Evolutionary conservation across 2,329 filamentous ascomycete genomes (phyloP), one percentile per base, ranked within the genome.

Genomic region (Eutypa lata): DNA sequence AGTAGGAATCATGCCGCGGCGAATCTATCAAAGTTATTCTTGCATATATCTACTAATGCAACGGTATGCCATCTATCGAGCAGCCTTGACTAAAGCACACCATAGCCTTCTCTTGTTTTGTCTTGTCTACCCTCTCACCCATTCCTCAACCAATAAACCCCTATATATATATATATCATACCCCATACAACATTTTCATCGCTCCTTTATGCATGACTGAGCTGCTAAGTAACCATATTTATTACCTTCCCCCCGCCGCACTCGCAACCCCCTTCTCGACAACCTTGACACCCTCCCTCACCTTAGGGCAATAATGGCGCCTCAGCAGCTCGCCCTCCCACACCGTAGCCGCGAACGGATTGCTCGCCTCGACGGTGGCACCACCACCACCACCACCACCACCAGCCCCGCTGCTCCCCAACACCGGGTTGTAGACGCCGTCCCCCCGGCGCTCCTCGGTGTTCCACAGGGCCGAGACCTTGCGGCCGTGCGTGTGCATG

Each of bases 391-490:
- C 26, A 10, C 26, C 35, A 4, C 6, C 5, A 14, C 35, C 35
- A 6, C 35, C 6, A 14, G 6, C 13, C 6, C 35, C 35, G 35
- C 35, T 16, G 26, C 6, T 31, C 6, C 35, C 35, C n/a, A 16
- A 14, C 43, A 87, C 70, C 1, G 91, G 79, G 70, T 92, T 88
- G 65, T 90, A 97, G 1, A 87, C 83, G 2, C 94, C 94, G 68
- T 97, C 93, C 7, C 93, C 93, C 68, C 90, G 89, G 48, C 93
- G 81, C 75, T 97, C 94, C 68, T 97, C 93, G 0, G 91, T 96
- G 64, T 95, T 86, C 93, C 94, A 99, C 55, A 99, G 72, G n/a
- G 87, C 84, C 37, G 83, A 83, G 43, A 97, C 83, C 71, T 93
- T 95, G 62, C 85, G 87, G 47, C 86, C 86, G 68, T 99, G 91